Conservation (phyloP, 2,329 filamentous ascomycete species). For the Talaromyces amestolkiae region DNA sequence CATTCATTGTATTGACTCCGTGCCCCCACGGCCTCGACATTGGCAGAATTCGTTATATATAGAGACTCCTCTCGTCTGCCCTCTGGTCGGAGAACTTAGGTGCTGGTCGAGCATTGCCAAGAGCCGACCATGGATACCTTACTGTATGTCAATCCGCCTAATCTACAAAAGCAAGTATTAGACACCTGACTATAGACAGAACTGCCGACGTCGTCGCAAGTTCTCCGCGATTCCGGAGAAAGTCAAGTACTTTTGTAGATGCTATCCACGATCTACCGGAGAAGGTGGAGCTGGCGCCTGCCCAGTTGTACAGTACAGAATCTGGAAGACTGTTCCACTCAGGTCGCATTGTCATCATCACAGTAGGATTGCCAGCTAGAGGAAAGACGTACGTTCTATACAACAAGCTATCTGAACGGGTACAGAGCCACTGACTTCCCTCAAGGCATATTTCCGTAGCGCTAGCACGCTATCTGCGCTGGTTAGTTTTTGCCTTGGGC, state of each 20-base stretch:
- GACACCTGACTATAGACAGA: constrained; percentile 47
- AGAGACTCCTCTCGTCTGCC: background rate
- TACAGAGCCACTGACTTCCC: constrained; percentile 13
- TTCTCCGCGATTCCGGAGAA: constrained; percentile 82
- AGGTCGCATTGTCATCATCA: constrained; percentile 93
- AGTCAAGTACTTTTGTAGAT: constrained; percentile 95
- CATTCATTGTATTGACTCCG: constrained; percentile 1
- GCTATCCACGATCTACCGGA: constrained; percentile 91
- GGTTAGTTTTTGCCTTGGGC: constrained; percentile 50
- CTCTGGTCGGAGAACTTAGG: background rate
- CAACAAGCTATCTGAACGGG: background rate
- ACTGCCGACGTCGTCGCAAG: constrained; percentile 91
- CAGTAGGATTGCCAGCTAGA: constrained; percentile 89
- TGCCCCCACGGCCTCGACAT: constrained; percentile 4
- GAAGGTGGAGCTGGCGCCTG: constrained; percentile 81
- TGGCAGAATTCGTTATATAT: background rate
- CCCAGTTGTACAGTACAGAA: constrained; percentile 97
- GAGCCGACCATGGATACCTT: constrained; percentile 47
- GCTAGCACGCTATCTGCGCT: constrained; percentile 87
- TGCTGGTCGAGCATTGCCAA: background rate
- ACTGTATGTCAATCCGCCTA: constrained; percentile 35
- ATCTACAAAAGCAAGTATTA: background rate
- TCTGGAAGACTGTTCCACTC: constrained; percentile 96
- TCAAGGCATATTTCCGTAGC: constrained; percentile 88
- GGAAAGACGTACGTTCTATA: constrained; percentile 74